Base-by-base conservation (phyloP, 2,329 filamentous ascomycete species). In the Diaporthe nobilis region DNA sequence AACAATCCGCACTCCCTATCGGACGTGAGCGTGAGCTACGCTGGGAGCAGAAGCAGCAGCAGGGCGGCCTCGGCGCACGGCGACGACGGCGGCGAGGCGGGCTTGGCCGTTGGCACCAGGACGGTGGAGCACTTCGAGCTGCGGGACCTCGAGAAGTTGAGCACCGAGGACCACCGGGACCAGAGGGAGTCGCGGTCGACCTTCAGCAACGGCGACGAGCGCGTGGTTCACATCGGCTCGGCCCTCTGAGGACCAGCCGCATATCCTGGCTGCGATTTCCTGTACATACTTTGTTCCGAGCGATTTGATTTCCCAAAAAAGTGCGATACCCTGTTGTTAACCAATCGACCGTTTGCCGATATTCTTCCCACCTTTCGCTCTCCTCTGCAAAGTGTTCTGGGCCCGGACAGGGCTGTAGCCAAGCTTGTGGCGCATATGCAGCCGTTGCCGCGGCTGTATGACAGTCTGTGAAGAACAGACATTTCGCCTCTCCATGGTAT, bases 1-100 rank as follows among this genome's bases (percentile, higher is more conserved):
- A 73, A 73, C 34, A 73, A 73, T 47, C 71, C 71, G 25, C 71
- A 73, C 34, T 73, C 71, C 34, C 71, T 73, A 37, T 73, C 58
- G n/a, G 71, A 73, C 34, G 57, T 73, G 31, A 53, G 49, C 12
- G 57, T 55, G n/a, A 31, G 37, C 44, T 57, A 61, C 28, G 28
- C 9, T 22, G 71, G 60, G 34, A 34, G 47, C 28, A 53, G 34
- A 31, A 53, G 58, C 25, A 3, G 71, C 44, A 39, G 71, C 58
- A 31, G 13, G 2, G n/a, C 34, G 2, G 34, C 25, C 17, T 37
- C n/a, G 31, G 42, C 47, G 34, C 47, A 55, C 37, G 58, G n/a
- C 28, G n/a, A 63, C 47, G 57, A 61, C 44, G 71, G 71, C 8
- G 71, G 71, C 57, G 71, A 61, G 71, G 57, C 71, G 47, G 44